Conservation (phyloP, 805 yeast genomes). For the Cyberlindnera suaveolens region DNA sequence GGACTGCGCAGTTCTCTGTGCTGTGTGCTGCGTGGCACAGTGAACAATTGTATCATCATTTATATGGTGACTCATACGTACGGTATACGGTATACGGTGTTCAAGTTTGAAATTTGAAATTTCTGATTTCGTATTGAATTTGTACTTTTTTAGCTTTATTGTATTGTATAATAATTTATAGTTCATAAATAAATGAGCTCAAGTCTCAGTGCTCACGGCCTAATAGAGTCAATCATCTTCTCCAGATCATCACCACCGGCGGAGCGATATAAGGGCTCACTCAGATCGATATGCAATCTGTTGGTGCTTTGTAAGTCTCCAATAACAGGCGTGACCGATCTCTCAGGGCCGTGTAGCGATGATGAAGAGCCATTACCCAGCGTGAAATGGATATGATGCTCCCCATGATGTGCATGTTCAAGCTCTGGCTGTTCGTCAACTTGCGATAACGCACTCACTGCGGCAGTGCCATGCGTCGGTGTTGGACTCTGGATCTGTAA, state of each 20-base stretch:
- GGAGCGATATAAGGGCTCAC: conserved; percentile 6
- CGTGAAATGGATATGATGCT: not conserved
- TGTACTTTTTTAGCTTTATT: no score
- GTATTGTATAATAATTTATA: no score
- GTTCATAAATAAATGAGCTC: no score
- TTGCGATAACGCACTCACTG: not conserved
- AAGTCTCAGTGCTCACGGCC: not conserved
- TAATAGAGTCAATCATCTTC: conserved; percentile 4
- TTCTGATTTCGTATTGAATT: no score
- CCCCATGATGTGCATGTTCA: not conserved
- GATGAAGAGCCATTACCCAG: not conserved
- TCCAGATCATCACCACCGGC: conserved; percentile 1
- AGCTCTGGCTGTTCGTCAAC: not conserved
- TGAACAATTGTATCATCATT: no score
- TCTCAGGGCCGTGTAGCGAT: not conserved
- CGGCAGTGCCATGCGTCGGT: conserved; percentile 1
- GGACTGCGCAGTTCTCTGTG: no score
- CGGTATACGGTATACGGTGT: no score
- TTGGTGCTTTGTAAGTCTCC: conserved; percentile 6
- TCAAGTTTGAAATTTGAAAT: no score
- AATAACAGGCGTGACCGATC: conserved; percentile 19
- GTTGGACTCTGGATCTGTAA: conserved; percentile 9
- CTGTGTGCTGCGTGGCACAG: no score
- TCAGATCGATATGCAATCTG: conserved; percentile 8
- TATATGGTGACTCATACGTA: no score